Base-by-base conservation (phyloP, 1,284 basidiomycete species). In the Termitomyces sp. region DNA sequence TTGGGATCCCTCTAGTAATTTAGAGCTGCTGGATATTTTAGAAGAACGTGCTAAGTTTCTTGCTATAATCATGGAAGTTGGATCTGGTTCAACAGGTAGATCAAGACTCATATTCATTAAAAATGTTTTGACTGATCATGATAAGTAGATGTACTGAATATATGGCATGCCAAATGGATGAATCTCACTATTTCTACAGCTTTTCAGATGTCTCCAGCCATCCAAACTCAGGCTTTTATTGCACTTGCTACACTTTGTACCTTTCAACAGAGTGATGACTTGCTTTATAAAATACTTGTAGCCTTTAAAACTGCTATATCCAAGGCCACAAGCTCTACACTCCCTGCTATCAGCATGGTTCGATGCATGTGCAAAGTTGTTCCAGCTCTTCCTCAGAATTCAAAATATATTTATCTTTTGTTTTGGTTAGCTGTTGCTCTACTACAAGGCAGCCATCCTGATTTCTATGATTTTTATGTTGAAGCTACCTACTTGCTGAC, bases 91-190 rank as follows among this genome's bases (percentile, higher is more conserved):
- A 14, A 77, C 73, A 64, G 90, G 91, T 91, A 56, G 55, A 77
- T 64, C 40, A 34, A 18, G 43, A 37, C 14, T 19, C 3, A 41
- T 21, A 43, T 18, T 49, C 41, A 47, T 19, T 11, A 19, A 52
- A 39, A 35, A 5, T 31, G 11, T 5, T 18, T 28, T 35, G 18
- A 35, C 34, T 52, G 39, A 24, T 48, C 54, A 34, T 48, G 13
- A 21, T 11, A 9, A 45, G 6, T 49, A 24, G 94, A 92, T 49
- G 75, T 93, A 7, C 74, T 91, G 38, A 97, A 97, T 64, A 83
- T 90, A 10, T 97, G 94, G 94, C 81, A 89, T 53, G 91, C 93
- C 19, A 79, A 94, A 39, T 93, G 94, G 91, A 92, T 94, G 84
- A 87, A 92, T 51, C 70, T 97, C 49, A 84, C 94, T 14, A 89